Evolutionary conservation across 2,329 filamentous ascomycete genomes (phyloP).

Genomic region (Corniculantispora saksenae): DNA sequence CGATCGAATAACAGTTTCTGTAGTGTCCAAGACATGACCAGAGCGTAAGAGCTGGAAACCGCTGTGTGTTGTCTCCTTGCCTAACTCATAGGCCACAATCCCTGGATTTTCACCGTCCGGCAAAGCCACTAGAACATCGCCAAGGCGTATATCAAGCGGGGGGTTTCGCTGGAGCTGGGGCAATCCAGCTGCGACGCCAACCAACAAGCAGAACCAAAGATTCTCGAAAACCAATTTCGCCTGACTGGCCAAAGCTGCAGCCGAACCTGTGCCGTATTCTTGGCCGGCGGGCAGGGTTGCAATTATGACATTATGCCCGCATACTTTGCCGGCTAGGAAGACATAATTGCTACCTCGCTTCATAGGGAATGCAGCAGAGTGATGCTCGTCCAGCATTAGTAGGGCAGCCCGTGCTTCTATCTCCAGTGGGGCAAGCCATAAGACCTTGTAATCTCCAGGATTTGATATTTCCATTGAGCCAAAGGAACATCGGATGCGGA

Average conservation of each 20-base stretch:
- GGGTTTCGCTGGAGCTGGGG: slow-evolving; percentile 29
- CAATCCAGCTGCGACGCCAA: slow-evolving; percentile 40
- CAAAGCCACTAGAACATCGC: slow-evolving; percentile 37
- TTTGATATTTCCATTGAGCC: no score
- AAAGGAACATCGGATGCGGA: no score
- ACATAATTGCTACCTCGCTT: slow-evolving; percentile 35
- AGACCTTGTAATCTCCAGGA: no score
- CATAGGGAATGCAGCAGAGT: slow-evolving; percentile 32
- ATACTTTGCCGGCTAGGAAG: slow-evolving; percentile 35
- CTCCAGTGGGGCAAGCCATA: slow-evolving; percentile 36
- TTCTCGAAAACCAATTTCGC: slow-evolving; percentile 38
- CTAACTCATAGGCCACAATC: slow-evolving; percentile 34
- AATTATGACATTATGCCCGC: slow-evolving; percentile 38
- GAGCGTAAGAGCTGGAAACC: slow-evolving; percentile 29
- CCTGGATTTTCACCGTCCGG: slow-evolving; percentile 27
- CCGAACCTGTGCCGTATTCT: slow-evolving; percentile 36
- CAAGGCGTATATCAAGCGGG: slow-evolving; percentile 38
- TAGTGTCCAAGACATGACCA: slow-evolving; percentile 22
- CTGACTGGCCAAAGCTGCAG: slow-evolving; percentile 36
- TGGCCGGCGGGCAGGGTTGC: slow-evolving; percentile 36
- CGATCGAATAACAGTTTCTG: slow-evolving; percentile 34
- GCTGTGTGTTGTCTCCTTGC: slow-evolving; percentile 28
- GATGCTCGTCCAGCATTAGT: slow-evolving; percentile 32
- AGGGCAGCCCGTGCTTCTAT: slow-evolving; percentile 37
- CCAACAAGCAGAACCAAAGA: slow-evolving; percentile 40